These are phyloP conservation scores for Castanea sativa DNA, from an alignment of 306 rosid genomes.

Conservation along the genomic window DNA sequence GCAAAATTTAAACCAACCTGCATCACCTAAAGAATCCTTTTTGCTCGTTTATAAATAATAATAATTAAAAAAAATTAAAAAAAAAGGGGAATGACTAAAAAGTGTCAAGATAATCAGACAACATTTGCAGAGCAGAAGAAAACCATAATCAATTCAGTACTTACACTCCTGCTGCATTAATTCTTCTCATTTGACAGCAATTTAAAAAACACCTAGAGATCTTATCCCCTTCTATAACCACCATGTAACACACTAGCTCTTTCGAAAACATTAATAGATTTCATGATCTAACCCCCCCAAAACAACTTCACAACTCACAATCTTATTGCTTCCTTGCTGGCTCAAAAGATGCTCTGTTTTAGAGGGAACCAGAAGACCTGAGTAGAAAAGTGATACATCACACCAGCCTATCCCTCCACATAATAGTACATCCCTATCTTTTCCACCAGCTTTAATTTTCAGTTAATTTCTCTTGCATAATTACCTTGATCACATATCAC, in stretches of 20 bases:
- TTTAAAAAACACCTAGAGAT: neutral
- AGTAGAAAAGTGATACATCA: too few relatives aligned
- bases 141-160: neutral
- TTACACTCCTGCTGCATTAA: neutral
- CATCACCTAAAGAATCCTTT: conserved; percentile 15
- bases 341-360: too few relatives aligned
- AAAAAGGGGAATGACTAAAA: neutral
- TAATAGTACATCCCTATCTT: too few relatives aligned
- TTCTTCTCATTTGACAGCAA: neutral
- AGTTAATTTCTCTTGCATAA: too few relatives aligned
- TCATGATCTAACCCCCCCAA: too few relatives aligned
- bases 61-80: neutral
- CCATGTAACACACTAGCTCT: neutral
- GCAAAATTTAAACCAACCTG: conserved; percentile 25
- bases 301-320: too few relatives aligned
- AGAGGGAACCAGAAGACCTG: too few relatives aligned
- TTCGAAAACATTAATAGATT: too few relatives aligned
- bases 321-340: too few relatives aligned
- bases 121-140: neutral
- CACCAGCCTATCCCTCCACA: too few relatives aligned
- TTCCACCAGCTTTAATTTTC: too few relatives aligned
- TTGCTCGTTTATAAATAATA: neutral
- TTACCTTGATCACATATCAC: too few relatives aligned
- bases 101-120: neutral
- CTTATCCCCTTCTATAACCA: neutral